Evolutionary conservation across 495 filamentous ascomycete species (phyloP).

Genomic region (Saxophila tyrrhenica): DNA sequence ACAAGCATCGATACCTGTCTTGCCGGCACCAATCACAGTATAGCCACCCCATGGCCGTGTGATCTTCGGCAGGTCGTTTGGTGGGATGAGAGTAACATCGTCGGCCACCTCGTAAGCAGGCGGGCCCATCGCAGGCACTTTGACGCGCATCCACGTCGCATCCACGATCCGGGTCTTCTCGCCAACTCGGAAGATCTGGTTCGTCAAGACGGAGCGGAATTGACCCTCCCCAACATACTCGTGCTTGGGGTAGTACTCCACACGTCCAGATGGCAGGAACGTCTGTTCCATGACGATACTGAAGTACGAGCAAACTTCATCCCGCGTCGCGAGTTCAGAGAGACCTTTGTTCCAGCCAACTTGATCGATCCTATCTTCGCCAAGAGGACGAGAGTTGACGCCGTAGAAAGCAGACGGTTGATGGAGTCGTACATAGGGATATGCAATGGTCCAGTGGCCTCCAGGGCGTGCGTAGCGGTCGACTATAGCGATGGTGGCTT

Average conservation of each 20-base stretch:
- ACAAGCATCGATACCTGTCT: constrained; percentile 5
- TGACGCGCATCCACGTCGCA: not conserved
- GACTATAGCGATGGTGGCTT: not conserved
- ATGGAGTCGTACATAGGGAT: not conserved
- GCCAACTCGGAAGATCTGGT: not conserved
- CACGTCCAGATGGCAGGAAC: constrained; percentile 4
- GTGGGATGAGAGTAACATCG: not conserved
- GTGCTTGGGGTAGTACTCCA: constrained; percentile 2
- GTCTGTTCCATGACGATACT: constrained; percentile 3
- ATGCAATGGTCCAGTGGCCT: constrained; percentile 1
- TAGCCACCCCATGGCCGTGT: not conserved
- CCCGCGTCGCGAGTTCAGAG: not conserved
- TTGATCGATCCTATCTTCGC: not conserved
- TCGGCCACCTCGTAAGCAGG: not conserved
- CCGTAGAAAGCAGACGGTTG: constrained; percentile 2
- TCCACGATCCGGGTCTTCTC: not conserved
- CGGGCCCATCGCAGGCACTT: not conserved
- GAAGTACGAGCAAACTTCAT: constrained; percentile 4
- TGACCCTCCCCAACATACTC: not conserved
- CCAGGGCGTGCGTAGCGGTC: constrained; percentile 1
- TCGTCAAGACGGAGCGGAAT: not conserved
- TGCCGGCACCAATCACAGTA: constrained; percentile 5
- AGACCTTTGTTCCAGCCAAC: constrained; percentile 1
- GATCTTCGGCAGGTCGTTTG: not conserved
- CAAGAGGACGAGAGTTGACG: not conserved